Base-by-base conservation (phyloP, 1,284 basidiomycete genomes). In the Quambalaria eucalypti region DNA sequence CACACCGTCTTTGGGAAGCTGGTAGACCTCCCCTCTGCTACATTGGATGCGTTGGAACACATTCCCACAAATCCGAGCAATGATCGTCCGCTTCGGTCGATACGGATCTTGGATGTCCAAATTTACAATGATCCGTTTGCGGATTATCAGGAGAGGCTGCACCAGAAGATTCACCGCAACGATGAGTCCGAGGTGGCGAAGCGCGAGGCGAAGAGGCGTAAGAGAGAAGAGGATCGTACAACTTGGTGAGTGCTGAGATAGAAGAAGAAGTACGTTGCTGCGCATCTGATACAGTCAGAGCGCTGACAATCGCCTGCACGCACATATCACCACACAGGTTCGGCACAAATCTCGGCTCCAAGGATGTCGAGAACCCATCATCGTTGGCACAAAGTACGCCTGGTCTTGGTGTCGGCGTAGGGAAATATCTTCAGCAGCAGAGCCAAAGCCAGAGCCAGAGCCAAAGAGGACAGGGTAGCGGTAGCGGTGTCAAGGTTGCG, bases 1-100 rank as follows among this genome's bases (percentile, higher is more conserved):
- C 90, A 95, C 72, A 95, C 92, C 0, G 92, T 97, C 1, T 99
- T 99, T 73, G 93, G 95, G 2, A 55, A 56, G 10, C 90, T 95
- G 66, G 80, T 96, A 4, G 92, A 92, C 19, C 28, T 36, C 25
- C 19, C n/a, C n/a, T 54, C 48, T 21, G 26, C 46, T 6, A 86
- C 93, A 1, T 79, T 99, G 3, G 83, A 88, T 66, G 82, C 85
- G 8, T 78, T 98, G 33, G 95, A 98, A 76, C 82, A 83, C 29
- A 77, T 91, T 0, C 85, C 88, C 0, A 79, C 85, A 21, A 87
- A 91, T 71, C 82, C 85, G 29, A 87, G 86, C 2, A 88, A 87
- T 0, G 91, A 97, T 61, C 81, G 87, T 54, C 93, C 93, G 28
- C 80, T 83, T 10, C 90, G 89, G 71, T 9, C 85, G 14, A 84